A percentile compares a stretch with the other conserved stretches of the same genome.
Evolutionary conservation across 805 yeast species (phyloP).

Genomic region (Candida maltosa): DNA sequence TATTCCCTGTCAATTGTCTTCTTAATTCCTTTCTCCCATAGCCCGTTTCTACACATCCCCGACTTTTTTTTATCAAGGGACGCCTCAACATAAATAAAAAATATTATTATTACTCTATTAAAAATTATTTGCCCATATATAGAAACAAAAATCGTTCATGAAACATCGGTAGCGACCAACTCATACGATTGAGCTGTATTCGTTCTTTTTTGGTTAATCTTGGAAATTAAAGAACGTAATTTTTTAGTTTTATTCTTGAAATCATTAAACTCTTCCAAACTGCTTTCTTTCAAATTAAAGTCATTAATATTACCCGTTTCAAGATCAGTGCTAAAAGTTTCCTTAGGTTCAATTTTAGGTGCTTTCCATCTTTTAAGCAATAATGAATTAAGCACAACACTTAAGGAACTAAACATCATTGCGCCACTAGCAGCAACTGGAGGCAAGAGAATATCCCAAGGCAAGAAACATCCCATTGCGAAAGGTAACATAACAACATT

Average conservation of each 20-base stretch:
- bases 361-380: constrained; percentile 63
- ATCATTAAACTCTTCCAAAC: constrained; percentile 22
- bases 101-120: no score
- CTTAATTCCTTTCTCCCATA: no score
- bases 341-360: constrained; percentile 16
- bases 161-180: no score
- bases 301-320: constrained; percentile 15
- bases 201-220: not conserved
- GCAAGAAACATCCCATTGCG: constrained; percentile 87
- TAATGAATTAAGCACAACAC: constrained; percentile 81
- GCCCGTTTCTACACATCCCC: no score
- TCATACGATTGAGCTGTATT: constrained; percentile 6
- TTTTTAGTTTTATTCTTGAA: no score
- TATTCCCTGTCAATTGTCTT: no score
- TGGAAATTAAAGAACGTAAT: no score
- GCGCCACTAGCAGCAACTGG: constrained; percentile 90
- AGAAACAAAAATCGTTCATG: no score
- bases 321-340: constrained; percentile 16
- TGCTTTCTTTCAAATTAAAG: constrained; percentile 23
- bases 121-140: no score
- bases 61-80: no score
- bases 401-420: constrained; percentile 90
- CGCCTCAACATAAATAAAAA: no score
- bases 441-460: constrained; percentile 71
- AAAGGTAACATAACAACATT: constrained; percentile 84